phyloP scores from a whole-genome alignment of 2,329 filamentous ascomycete species.

The Cytospora piceae region DNA sequence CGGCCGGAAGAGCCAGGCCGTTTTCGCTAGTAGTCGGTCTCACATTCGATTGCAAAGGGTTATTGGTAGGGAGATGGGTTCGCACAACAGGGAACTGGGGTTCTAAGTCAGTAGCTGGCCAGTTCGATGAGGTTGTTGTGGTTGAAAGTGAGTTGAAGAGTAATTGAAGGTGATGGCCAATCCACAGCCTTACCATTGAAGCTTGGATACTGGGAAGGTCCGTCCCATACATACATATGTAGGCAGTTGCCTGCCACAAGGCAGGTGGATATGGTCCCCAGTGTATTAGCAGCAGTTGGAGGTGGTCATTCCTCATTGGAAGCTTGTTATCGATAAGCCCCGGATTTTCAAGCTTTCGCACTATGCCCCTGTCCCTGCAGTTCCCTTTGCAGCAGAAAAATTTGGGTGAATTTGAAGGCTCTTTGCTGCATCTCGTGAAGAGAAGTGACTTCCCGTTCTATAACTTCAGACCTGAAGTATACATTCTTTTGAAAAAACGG shows the following conservation, averaged over 20 bases:
- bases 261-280: conserved; percentile 12
- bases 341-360: conserved; percentile 17
- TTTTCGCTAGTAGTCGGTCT: conserved; percentile 11
- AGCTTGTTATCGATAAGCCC: conserved; percentile 22
- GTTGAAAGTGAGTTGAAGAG: conserved; percentile 7
- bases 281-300: neutral
- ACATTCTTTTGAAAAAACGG: neutral
- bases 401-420: neutral
- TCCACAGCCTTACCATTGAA: conserved; percentile 12
- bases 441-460: neutral
- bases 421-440: conserved; percentile 6
- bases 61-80: neutral
- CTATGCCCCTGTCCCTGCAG: conserved; percentile 1
- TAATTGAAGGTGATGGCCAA: conserved; percentile 11
- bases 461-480: neutral
- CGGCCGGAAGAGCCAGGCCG: conserved; percentile 17
- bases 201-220: conserved; percentile 13
- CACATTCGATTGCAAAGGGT: conserved; percentile 7
- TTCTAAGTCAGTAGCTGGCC: too few relatives aligned
- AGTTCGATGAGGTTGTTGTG: conserved; percentile 1
- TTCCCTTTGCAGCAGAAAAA: conserved; percentile 23
- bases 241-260: conserved; percentile 23
- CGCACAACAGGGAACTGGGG: neutral
- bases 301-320: conserved; percentile 7
- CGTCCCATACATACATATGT: conserved; percentile 10